Conservation (phyloP, 306 rosid species). For the Quillaja saponaria region DNA sequence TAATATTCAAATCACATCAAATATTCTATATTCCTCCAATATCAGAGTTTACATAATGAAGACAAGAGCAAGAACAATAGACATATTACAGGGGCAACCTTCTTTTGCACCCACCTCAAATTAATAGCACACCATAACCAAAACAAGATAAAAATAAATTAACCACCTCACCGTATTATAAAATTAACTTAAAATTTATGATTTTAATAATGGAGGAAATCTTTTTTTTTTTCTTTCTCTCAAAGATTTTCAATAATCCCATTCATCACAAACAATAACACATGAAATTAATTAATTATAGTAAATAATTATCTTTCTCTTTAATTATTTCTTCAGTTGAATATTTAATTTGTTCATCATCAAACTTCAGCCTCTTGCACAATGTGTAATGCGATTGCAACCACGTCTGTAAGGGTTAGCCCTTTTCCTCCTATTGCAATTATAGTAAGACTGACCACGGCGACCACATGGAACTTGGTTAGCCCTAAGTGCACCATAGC, state of each 20-base stretch:
- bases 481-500: slow-evolving; percentile 22
- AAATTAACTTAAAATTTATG: too few species aligned
- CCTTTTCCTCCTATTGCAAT: slow-evolving; percentile 29
- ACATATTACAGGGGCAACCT: not conserved
- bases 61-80: not conserved
- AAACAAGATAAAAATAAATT: too few species aligned
- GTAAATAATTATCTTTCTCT: not conserved
- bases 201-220: slow-evolving; percentile 9
- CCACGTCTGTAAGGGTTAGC: slow-evolving; percentile 54
- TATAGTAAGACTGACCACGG: slow-evolving; percentile 49
- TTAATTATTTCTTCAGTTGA: not conserved
- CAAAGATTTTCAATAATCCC: not conserved
- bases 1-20: not conserved
- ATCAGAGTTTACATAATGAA: slow-evolving; percentile 1
- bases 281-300: too few species aligned
- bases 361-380: slow-evolving; percentile 43
- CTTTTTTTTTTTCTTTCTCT: not conserved
- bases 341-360: not conserved
- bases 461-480: slow-evolving; percentile 40
- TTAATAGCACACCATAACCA: too few species aligned
- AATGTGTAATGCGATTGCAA: slow-evolving; percentile 43
- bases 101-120: slow-evolving; percentile 11
- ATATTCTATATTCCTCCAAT: slow-evolving; percentile 16
- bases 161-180: too few species aligned
- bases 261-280: not conserved